phyloP scores from a whole-genome alignment of 176 grass and related monocot species.

The Eragrostis nindensis region DNA sequence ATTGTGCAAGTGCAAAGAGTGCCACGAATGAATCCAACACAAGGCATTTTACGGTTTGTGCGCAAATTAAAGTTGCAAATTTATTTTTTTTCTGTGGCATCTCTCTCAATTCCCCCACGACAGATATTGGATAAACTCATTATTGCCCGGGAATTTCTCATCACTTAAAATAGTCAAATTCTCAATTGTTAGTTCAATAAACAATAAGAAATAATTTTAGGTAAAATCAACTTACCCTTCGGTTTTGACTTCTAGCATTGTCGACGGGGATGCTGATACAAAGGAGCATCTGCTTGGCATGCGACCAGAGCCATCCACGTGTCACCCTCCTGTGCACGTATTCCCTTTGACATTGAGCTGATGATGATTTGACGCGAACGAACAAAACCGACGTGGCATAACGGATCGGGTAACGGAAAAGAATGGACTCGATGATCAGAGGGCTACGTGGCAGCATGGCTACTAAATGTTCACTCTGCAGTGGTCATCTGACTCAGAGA shows the following conservation, averaged over 20 bases:
- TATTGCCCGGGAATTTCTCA: not conserved
- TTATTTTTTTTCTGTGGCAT: not conserved
- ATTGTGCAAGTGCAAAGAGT: not conserved
- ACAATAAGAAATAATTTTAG: not conserved
- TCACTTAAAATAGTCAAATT: not conserved
- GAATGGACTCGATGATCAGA: not conserved
- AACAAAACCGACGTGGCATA: conserved; percentile 49
- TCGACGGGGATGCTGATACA: conserved; percentile 19
- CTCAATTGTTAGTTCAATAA: not conserved
- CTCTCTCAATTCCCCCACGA: not conserved
- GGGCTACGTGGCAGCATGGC: conserved; percentile 20
- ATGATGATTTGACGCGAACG: conserved; percentile 35
- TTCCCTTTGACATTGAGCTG: conserved; percentile 33
- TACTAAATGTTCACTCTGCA: not conserved
- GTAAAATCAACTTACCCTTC: not conserved
- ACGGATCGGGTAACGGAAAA: conserved; percentile 7
- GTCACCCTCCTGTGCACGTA: not conserved
- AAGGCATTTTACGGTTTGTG: not conserved
- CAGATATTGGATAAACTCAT: not conserved
- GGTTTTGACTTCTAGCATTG: conserved; percentile 20
- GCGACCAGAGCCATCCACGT: conserved; percentile 39
- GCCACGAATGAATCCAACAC: not conserved
- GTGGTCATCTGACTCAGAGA: conserved; percentile 30
- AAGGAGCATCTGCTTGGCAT: not conserved
- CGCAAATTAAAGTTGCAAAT: not conserved